Conservation (phyloP, 1,139 yeast species). For the Meyerozyma guilliermondii region DNA sequence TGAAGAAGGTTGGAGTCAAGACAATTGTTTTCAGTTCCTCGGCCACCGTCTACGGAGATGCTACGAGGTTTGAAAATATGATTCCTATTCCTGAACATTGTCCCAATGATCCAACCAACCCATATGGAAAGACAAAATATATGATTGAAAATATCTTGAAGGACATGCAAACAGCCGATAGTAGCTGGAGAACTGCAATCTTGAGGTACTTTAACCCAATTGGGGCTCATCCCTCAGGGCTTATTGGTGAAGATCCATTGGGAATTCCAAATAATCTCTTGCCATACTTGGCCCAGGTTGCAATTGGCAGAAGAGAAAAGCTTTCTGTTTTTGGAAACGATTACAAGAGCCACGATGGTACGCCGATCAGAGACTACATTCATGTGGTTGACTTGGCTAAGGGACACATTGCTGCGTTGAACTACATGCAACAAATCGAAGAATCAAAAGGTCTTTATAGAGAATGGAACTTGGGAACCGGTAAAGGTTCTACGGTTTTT, state of each 20-base stretch:
- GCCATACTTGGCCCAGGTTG: conserved; percentile 76
- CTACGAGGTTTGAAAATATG: conserved; percentile 66
- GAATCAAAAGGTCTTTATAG: conserved; percentile 46
- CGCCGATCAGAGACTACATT: conserved; percentile 78
- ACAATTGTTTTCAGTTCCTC: conserved; percentile 73
- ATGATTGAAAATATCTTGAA: conserved; percentile 59
- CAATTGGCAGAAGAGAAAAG: conserved; percentile 65
- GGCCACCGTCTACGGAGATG: conserved; percentile 85
- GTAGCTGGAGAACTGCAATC: conserved; percentile 56
- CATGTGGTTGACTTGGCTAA: conserved; percentile 80
- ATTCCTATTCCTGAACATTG: conserved; percentile 79
- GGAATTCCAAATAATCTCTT: conserved; percentile 74
- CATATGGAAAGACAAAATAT: conserved; percentile 71
- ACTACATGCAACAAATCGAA: conserved; percentile 43
- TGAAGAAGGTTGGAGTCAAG: conserved; percentile 43
- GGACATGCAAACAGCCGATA: conserved; percentile 49
- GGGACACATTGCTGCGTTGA: conserved; percentile 72
- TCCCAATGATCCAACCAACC: conserved; percentile 72
- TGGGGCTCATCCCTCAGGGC: conserved; percentile 82
- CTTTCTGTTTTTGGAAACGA: conserved; percentile 64
- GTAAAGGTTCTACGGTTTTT: conserved; percentile 71
- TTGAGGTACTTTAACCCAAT: conserved; percentile 78
- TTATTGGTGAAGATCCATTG: conserved; percentile 75
- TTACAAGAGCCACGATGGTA: conserved; percentile 68
- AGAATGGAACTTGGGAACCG: conserved; percentile 84